Evolutionary conservation across 2,329 filamentous ascomycete species (phyloP).

Genomic region (Paraconiothyrium sp.): DNA sequence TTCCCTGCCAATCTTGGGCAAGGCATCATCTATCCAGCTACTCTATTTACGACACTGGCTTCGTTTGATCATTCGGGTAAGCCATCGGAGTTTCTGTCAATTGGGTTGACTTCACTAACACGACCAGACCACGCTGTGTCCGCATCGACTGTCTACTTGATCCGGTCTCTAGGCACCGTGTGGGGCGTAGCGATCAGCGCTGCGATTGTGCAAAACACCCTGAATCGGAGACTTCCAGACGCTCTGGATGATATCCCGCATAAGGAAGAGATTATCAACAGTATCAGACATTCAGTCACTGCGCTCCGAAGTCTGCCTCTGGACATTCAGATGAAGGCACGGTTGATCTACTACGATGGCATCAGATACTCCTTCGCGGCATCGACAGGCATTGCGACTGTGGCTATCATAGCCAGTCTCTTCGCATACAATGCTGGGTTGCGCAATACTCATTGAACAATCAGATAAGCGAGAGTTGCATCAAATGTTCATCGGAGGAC

Average conservation of each 20-base stretch:
- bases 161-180: constrained; percentile 70
- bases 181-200: constrained; percentile 72
- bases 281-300: constrained; percentile 69
- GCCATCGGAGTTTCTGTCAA: constrained; percentile 22
- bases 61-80: constrained; percentile 69
- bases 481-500: background rate
- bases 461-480: background rate
- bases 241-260: constrained; percentile 65
- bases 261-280: constrained; percentile 69
- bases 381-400: constrained; percentile 61
- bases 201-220: constrained; percentile 69
- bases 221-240: constrained; percentile 63
- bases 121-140: constrained; percentile 68
- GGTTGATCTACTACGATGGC: constrained; percentile 68
- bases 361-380: constrained; percentile 65
- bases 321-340: constrained; percentile 65
- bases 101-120: background rate
- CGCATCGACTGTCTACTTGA: constrained; percentile 70
- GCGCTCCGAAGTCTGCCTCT: constrained; percentile 64
- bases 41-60: constrained; percentile 70
- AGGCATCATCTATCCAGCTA: constrained; percentile 57
- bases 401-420: constrained; percentile 60
- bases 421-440: constrained; percentile 43
- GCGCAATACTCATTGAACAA: constrained; percentile 20
- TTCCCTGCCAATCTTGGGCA: constrained; percentile 59